Percentiles rank a stretch among this genome's conserved stretches.
Evolutionary conservation across 2,329 filamentous ascomycete genomes (phyloP).

Genomic region (Calonectria crousiana): DNA sequence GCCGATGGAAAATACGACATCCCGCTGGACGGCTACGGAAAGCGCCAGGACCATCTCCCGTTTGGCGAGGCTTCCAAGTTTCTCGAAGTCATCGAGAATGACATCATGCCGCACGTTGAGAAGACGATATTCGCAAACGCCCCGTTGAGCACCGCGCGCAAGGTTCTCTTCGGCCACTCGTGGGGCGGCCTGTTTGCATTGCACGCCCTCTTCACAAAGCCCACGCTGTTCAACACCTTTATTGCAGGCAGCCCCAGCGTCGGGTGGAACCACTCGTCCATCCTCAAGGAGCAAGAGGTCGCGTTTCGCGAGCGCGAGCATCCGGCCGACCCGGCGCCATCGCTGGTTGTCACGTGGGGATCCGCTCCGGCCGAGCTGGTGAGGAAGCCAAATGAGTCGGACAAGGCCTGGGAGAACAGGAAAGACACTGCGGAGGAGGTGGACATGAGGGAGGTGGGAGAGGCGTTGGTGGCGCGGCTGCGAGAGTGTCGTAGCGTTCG

Average conservation of each 20-base stretch:
- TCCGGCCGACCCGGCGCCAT: neutral
- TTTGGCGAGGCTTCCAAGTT: neutral
- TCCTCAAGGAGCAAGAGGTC: neutral
- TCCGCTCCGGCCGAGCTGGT: neutral
- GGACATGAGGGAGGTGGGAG: neutral
- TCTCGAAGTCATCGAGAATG: neutral
- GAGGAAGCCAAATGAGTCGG: neutral
- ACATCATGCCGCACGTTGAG: neutral
- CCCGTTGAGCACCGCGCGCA: neutral
- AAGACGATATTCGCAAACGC: neutral
- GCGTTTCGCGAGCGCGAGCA: neutral
- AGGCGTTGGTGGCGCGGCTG: neutral
- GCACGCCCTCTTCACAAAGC: neutral
- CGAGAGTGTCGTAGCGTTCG: neutral
- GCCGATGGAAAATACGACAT: conserved; percentile 1
- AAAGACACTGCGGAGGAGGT: neutral
- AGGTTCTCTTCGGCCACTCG: neutral
- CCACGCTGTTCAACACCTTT: neutral
- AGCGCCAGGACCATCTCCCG: neutral
- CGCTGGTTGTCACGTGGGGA: neutral
- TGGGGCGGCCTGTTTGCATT: neutral
- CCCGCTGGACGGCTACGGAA: neutral
- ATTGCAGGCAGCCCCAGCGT: neutral
- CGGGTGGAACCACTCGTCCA: neutral
- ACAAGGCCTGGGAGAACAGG: neutral